phyloP scores from a whole-genome alignment of 352 stramenopile genomes.

The Phytophthora idaei region DNA sequence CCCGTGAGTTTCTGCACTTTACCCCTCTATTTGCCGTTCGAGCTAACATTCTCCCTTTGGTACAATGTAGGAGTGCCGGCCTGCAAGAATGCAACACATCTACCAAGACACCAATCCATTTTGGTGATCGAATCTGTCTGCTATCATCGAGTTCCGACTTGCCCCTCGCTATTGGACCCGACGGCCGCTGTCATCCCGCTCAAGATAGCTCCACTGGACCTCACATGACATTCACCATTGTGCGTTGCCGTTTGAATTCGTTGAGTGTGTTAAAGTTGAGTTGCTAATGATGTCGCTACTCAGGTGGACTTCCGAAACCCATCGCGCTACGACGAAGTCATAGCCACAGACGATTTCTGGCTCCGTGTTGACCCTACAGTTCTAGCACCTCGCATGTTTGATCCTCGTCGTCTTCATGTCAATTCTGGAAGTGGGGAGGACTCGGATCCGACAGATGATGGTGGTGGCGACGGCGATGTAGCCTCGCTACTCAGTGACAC shows the following conservation, averaged over 20 bases:
- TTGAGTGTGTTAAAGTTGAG: not conserved
- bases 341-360: slow-evolving; percentile 57
- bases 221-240: slow-evolving; percentile 73
- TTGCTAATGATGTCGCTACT: not conserved
- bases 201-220: slow-evolving; percentile 34
- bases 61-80: slow-evolving; percentile 27
- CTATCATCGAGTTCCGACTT: slow-evolving; percentile 51
- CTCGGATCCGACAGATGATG: slow-evolving; percentile 10
- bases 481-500: slow-evolving; percentile 54
- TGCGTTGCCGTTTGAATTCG: slow-evolving; percentile 22
- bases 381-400: slow-evolving; percentile 18
- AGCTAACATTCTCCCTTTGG: not conserved
- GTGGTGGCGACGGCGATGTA: slow-evolving; percentile 38
- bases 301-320: slow-evolving; percentile 64
- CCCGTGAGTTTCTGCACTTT: slow-evolving; percentile 18
- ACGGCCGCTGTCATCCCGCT: slow-evolving; percentile 41
- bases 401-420: slow-evolving; percentile 5
- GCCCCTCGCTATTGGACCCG: slow-evolving; percentile 51
- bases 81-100: slow-evolving; percentile 54
- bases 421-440: not conserved
- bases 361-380: slow-evolving; percentile 45
- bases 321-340: slow-evolving; percentile 48
- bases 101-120: slow-evolving; percentile 55
- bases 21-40: not conserved
- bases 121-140: slow-evolving; percentile 66